A percentile compares a stretch with the other conserved stretches of the same genome.
phyloP scores from a whole-genome alignment of 805 yeast species.

The Lachancea sp. region DNA sequence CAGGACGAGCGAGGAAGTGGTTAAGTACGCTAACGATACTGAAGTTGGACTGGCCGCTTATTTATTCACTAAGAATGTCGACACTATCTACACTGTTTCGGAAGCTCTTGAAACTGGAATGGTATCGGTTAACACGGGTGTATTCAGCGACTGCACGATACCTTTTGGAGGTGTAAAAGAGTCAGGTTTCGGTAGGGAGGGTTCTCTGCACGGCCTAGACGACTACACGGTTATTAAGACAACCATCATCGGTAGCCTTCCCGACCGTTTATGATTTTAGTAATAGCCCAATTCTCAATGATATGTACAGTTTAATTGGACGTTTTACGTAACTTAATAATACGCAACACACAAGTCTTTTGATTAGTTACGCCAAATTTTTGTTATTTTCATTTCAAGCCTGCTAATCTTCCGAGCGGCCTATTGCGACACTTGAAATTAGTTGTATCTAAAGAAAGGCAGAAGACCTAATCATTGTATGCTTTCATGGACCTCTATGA shows the following conservation, averaged over 20 bases:
- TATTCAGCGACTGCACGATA: slow-evolving; percentile 48
- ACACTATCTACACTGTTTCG: slow-evolving; percentile 45
- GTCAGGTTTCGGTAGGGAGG: slow-evolving; percentile 68
- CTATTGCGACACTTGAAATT: too few relatives aligned
- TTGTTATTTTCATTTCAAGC: too few relatives aligned
- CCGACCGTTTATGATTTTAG: slow-evolving; percentile 11
- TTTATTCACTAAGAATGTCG: slow-evolving; percentile 47
- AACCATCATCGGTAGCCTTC: slow-evolving; percentile 41
- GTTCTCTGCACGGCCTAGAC: slow-evolving; percentile 54
- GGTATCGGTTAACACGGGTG: slow-evolving; percentile 57
- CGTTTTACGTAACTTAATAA: too few relatives aligned
- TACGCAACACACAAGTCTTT: too few relatives aligned
- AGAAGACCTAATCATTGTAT: neutral
- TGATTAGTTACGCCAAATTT: too few relatives aligned
- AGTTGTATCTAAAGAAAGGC: too few relatives aligned
- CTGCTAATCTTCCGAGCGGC: too few relatives aligned
- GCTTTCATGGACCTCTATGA: slow-evolving; percentile 38
- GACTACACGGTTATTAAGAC: slow-evolving; percentile 52
- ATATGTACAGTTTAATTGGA: neutral
- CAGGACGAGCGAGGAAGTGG: slow-evolving; percentile 47
- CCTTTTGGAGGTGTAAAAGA: slow-evolving; percentile 63
- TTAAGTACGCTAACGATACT: slow-evolving; percentile 47
- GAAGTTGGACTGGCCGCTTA: slow-evolving; percentile 55
- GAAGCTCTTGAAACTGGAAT: slow-evolving; percentile 58
- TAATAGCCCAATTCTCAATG: neutral